Base-by-base conservation (phyloP, 2,329 filamentous ascomycete species). In the Colletotrichum lentis region DNA sequence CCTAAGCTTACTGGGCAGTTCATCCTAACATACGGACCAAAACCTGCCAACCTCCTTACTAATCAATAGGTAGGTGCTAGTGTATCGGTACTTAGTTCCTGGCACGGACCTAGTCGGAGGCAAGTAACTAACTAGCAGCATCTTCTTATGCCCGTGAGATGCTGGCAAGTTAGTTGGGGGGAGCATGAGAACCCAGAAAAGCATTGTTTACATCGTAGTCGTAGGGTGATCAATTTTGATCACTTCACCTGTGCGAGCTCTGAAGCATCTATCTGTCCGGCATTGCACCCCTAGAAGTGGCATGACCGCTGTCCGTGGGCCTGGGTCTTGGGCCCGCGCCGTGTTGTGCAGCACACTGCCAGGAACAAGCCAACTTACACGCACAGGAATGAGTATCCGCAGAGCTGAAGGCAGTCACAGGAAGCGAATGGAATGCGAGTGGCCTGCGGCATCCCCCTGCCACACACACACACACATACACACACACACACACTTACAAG, bases 1-100 rank as follows among this genome's bases (percentile, higher is more conserved):
- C 22, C 22, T 35, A 60, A 60, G 61, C 43, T 55, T 39, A 55
- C 20, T 7, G 49, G 35, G 24, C 62, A 24, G 66, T 69, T 69
- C 66, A 66, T 69, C 66, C 62, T 50, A 69, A 61, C 55, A 27
- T 56, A 39, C 52, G 52, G 47, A n/a, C 18, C 4, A 22, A 35
- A 35, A 39, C 46, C 18, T 41, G 20, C 18, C 10, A 39, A 49
- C 44, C 46, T 59, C 31, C 31, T 7, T 35, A 35, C 7, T 35
- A 35, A 35, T n/a, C n/a, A n/a, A n/a, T n/a, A n/a, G n/a, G n/a
- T 10, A 10, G 8, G 31, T 35, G 31, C 31, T 35, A 35, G 31
- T 10, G 8, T 35, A 35, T 35, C 31, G 31, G 31, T 10, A 10
- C 8, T 2, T 35, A 20, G 62, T 57, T 52, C 27, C 49, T 10